Conservation (phyloP, 306 rosid species). For the Malus sieversii region DNA sequence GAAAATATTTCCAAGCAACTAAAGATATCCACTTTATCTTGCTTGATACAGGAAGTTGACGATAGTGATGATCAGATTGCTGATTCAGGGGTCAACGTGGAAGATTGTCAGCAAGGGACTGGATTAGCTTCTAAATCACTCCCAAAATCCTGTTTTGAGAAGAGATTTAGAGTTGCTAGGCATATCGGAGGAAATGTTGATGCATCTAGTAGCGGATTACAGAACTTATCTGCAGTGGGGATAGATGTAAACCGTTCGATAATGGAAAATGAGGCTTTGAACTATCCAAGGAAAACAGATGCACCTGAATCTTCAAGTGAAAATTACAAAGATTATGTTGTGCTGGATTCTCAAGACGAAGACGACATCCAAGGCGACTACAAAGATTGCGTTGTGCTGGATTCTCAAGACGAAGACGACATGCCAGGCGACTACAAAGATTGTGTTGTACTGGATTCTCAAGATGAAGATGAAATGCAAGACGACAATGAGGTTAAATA, state of each 20-base stretch:
- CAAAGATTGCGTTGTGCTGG: conserved; percentile 29
- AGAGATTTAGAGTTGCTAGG: conserved; percentile 21
- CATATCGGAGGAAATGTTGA: conserved; percentile 6
- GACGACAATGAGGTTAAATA: conserved; percentile 1
- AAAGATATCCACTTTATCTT: conserved; percentile 6
- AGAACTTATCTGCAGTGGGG: conserved; percentile 12
- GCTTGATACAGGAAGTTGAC: conserved; percentile 45
- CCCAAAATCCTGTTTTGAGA: conserved; percentile 26
- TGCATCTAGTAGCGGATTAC: conserved; percentile 10
- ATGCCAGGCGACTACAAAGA: background rate
- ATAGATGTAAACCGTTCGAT: conserved; percentile 15
- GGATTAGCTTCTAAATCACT: conserved; percentile 23
- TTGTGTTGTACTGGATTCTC: conserved; percentile 46
- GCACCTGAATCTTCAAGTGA: conserved; percentile 18
- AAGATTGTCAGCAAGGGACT: conserved; percentile 19
- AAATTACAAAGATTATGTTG: conserved; percentile 32
- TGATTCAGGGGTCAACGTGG: conserved; percentile 20
- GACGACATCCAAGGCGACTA: conserved; percentile 9
- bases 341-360: conserved; percentile 47
- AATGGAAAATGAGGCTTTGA: conserved; percentile 15
- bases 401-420: conserved; percentile 36
- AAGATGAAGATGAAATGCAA: conserved; percentile 17
- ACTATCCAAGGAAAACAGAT: conserved; percentile 20
- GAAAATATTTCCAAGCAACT: background rate
- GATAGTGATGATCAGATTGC: conserved; percentile 29